Base-by-base conservation (phyloP, 768 basidiomycete genomes). In the Scleroderma citrinum region DNA sequence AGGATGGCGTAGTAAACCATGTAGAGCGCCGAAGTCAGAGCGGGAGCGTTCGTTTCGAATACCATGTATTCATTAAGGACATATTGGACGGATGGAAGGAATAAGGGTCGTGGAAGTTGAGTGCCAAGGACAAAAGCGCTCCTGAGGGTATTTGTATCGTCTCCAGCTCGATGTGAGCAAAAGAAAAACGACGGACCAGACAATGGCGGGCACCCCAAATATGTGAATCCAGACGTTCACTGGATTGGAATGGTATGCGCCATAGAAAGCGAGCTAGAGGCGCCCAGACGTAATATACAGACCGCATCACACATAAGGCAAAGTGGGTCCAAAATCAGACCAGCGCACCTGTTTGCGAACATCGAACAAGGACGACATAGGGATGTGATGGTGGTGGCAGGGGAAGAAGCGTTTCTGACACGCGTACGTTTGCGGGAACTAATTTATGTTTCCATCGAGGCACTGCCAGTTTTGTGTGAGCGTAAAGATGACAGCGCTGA, bases 191-290 rank as follows among this genome's bases (percentile, higher is more conserved):
- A 48, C 73, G 39, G 52, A 87, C 92, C 92, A 97, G 48, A 91
- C 63, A 52, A 96, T 75, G 51, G 86, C 61, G 7, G 93, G 93
- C 12, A 95, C 92, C 55, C 82, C 92, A 51, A 89, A 60, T 57
- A 93, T 73, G 66, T 98, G 95, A 53, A 97, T 90, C 47, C 77
- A 66, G 55, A 97, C 70, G 65, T 98, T 98, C 53, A 81, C 69
- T 23, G 80, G 80, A 65, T 95, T 85, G 14, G 81, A 74, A 67
- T 96, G 93, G 69, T 96, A 96, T 44, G 92, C 85, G 17, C 91
- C 92, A 65, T 97, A 97, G 74, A 95, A 95, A 21, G 84, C 75
- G 61, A 97, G 77, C 92, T 96, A 52, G 45, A 46, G 41, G 29
- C 19, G 51, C 51, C 32, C 46, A 16, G 45, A 32, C 44, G 48